Conservation (phyloP, 345 rosid species). For the Citropsis articulata region DNA sequence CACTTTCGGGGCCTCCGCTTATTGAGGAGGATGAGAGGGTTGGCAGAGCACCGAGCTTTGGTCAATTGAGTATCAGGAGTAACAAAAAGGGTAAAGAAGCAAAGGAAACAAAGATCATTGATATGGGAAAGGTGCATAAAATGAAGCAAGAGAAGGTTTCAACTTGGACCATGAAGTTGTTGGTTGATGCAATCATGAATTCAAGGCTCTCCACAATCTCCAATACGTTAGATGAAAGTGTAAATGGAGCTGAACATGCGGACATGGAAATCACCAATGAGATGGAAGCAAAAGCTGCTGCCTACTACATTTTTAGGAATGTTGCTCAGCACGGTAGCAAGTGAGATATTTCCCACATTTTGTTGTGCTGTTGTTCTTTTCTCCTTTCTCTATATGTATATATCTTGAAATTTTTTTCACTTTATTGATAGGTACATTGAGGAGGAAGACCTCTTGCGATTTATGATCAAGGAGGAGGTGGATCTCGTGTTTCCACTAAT, state of each 20-base stretch:
- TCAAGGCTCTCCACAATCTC: slow-evolving; percentile 76
- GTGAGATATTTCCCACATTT: slow-evolving; percentile 38
- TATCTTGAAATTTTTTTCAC: background rate
- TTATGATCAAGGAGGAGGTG: slow-evolving; percentile 92
- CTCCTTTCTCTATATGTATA: background rate
- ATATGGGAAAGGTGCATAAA: slow-evolving; percentile 69
- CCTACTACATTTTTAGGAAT: slow-evolving; percentile 57
- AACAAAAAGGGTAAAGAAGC: slow-evolving; percentile 41
- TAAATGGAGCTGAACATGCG: slow-evolving; percentile 30
- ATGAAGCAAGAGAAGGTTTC: slow-evolving; percentile 87
- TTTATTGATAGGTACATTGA: slow-evolving; percentile 51
- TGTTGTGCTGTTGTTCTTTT: background rate
- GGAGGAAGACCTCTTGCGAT: slow-evolving; percentile 68
- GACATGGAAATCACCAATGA: slow-evolving; percentile 72
- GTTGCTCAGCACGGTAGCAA: slow-evolving; percentile 40
- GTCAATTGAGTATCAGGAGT: slow-evolving; percentile 52
- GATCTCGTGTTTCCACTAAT: slow-evolving; percentile 67
- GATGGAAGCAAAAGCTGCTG: slow-evolving; percentile 78
- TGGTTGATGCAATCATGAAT: slow-evolving; percentile 67
- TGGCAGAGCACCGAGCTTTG: slow-evolving; percentile 42
- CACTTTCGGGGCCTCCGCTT: slow-evolving; percentile 73
- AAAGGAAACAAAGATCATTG: slow-evolving; percentile 57
- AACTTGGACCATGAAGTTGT: slow-evolving; percentile 85
- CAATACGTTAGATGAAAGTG: slow-evolving; percentile 54
- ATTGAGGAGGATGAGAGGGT: slow-evolving; percentile 58